Percentiles rank a stretch among this genome's conserved stretches.
Evolutionary conservation across 2,329 filamentous ascomycete species (phyloP).

Genomic region (Fusarium dimerum): DNA sequence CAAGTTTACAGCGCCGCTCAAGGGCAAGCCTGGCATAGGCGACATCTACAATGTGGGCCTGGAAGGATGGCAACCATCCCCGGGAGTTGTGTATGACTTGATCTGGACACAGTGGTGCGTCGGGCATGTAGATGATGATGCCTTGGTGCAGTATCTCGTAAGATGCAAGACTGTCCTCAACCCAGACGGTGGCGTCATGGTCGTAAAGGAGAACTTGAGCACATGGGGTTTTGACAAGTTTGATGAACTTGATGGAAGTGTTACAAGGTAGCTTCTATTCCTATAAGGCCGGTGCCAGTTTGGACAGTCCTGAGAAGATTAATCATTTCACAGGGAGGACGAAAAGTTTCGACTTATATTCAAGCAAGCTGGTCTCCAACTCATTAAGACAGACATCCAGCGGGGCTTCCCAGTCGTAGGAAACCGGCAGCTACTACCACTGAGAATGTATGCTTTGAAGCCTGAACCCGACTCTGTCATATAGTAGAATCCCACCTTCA

Average conservation of each 20-base stretch:
- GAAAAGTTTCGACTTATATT: conserved; percentile 72
- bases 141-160: conserved; percentile 67
- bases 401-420: conserved; percentile 65
- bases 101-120: conserved; percentile 92
- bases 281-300: too few species aligned
- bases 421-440: conserved; percentile 58
- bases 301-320: neutral
- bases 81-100: conserved; percentile 63
- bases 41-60: conserved; percentile 72
- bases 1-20: conserved; percentile 72
- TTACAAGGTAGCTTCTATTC: conserved; percentile 57
- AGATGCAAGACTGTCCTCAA: conserved; percentile 52
- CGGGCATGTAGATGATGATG: conserved; percentile 73
- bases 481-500: too few species aligned
- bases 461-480: conserved; percentile 33
- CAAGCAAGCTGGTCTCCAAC: conserved; percentile 62
- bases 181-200: conserved; percentile 29
- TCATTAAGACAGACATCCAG: conserved; percentile 74
- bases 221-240: conserved; percentile 64
- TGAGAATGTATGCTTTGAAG: conserved; percentile 76
- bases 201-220: conserved; percentile 68
- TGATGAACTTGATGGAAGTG: conserved; percentile 72
- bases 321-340: conserved; percentile 56
- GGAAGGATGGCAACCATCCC: conserved; percentile 60
- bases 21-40: conserved; percentile 57